Conservation (phyloP, 2,329 filamentous ascomycete species). For the Xylariaceae sp. region DNA sequence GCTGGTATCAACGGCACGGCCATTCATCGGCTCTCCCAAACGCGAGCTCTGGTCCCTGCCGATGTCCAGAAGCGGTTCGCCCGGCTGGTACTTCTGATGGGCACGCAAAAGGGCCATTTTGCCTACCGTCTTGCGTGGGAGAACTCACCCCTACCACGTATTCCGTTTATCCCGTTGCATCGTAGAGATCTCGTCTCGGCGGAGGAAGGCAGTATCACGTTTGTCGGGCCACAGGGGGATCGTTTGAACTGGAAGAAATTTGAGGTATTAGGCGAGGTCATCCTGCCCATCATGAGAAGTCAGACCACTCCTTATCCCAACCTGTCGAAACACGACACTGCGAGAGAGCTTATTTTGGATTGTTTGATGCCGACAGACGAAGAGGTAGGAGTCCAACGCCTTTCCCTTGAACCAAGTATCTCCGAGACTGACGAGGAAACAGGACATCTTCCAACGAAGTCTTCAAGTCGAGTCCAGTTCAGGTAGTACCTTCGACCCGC, state of each 20-base stretch:
- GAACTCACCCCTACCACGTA: constrained; percentile 84
- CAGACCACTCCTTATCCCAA: constrained; percentile 80
- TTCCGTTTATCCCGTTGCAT: constrained; percentile 90
- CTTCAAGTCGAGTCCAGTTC: constrained; percentile 54
- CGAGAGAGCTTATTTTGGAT: constrained; percentile 75
- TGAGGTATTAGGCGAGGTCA: constrained; percentile 88
- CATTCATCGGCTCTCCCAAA: constrained; percentile 79
- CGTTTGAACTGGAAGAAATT: constrained; percentile 98
- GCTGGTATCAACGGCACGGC: constrained; percentile 88
- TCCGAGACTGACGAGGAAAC: constrained; percentile 17
- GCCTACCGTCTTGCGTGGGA: constrained; percentile 98
- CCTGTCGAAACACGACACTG: constrained; percentile 65
- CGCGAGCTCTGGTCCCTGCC: constrained; percentile 69
- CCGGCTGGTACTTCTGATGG: constrained; percentile 87
- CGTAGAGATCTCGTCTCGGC: constrained; percentile 87
- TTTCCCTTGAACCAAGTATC: background rate
- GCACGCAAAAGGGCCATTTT: constrained; percentile 86
- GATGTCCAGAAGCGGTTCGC: constrained; percentile 81
- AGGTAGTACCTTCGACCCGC: constrained; percentile 44
- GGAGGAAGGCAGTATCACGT: constrained; percentile 88
- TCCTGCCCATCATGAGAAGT: constrained; percentile 87
- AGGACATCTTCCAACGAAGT: constrained; percentile 66
- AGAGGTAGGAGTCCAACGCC: constrained; percentile 60
- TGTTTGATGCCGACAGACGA: constrained; percentile 80
- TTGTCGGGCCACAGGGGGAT: constrained; percentile 69